These are phyloP conservation scores for Coemansia sp. DNA, from an alignment of 192 early-diverging fungal species.

Conservation along the genomic window DNA sequence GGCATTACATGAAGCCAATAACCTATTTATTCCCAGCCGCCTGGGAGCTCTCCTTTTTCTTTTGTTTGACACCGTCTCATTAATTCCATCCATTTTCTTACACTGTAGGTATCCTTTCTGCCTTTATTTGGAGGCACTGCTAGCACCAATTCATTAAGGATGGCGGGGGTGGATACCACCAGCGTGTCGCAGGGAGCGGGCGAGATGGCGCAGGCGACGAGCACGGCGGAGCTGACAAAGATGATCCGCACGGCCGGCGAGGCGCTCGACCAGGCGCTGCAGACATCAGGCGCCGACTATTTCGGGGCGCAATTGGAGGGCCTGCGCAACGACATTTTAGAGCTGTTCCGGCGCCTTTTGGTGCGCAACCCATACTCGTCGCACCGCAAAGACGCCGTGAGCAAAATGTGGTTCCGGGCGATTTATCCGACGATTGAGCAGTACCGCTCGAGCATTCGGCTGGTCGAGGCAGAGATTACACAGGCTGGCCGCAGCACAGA, in stretches of 20 bases:
- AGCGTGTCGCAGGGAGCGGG: background rate
- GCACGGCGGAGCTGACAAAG: slow-evolving; percentile 47
- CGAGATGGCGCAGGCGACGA: slow-evolving; percentile 17
- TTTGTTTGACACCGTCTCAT: no score
- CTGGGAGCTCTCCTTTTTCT: no score
- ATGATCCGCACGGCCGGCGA: slow-evolving; percentile 35
- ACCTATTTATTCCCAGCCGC: no score
- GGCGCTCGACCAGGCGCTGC: slow-evolving; percentile 26
- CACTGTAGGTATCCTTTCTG: no score
- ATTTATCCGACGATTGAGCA: slow-evolving; percentile 47
- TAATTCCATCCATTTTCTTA: no score
- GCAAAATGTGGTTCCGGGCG: slow-evolving; percentile 47
- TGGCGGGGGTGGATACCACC: slow-evolving; percentile 7
- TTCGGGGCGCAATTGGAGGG: slow-evolving; percentile 37
- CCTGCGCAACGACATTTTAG: slow-evolving; percentile 35
- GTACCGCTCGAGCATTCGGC: slow-evolving; percentile 45
- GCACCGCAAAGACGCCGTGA: slow-evolving; percentile 43
- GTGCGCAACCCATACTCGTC: slow-evolving; percentile 48
- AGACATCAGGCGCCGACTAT: slow-evolving; percentile 17
- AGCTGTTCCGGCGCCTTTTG: slow-evolving; percentile 45
- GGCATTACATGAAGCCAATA: no score
- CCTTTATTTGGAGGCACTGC: background rate
- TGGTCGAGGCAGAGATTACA: slow-evolving; percentile 13
- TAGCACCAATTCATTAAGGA: background rate
- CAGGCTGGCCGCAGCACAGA: background rate